Percentiles rank a stretch among this genome's conserved stretches.
These are phyloP conservation scores for Hyphodiscus sp. DNA, from an alignment of 2,329 filamentous ascomycete species.

Conservation along the genomic window DNA sequence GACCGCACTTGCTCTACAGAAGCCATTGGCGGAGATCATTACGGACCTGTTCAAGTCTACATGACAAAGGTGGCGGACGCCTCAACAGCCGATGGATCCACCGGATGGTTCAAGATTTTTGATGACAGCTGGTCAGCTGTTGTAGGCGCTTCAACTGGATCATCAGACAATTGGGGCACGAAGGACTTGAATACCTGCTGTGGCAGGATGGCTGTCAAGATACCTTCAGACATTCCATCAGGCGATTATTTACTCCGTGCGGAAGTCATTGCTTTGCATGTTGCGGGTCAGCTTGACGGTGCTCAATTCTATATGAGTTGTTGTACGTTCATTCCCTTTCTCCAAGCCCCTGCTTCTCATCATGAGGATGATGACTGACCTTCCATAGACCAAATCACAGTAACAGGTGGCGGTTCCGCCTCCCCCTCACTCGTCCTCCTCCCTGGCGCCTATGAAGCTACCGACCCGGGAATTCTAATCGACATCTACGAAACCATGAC, in stretches of 20 bases:
- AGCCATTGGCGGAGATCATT: conserved; percentile 49
- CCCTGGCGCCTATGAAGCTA: conserved; percentile 40
- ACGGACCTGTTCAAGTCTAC: conserved; percentile 47
- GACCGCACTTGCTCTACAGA: conserved; percentile 41
- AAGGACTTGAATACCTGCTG: conserved; percentile 31
- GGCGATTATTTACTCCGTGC: conserved; percentile 50
- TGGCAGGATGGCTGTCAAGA: conserved; percentile 41
- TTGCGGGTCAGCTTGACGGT: conserved; percentile 34
- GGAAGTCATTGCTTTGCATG: conserved; percentile 48
- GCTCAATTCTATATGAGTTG: conserved; percentile 36
- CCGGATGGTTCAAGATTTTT: conserved; percentile 48
- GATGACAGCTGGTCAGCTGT: conserved; percentile 35
- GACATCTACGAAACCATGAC: conserved; percentile 33
- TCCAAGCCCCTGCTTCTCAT: background rate
- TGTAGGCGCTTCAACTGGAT: background rate
- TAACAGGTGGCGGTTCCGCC: conserved; percentile 37
- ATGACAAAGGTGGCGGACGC: conserved; percentile 44
- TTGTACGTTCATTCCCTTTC: conserved; percentile 9
- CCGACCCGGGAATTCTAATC: conserved; percentile 41
- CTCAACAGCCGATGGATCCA: conserved; percentile 36
- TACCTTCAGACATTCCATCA: conserved; percentile 45
- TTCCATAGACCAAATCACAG: conserved; percentile 35
- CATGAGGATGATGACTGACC: background rate
- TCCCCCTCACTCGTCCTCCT: conserved; percentile 37
- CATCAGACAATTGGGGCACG: conserved; percentile 1